phyloP scores from a whole-genome alignment of 805 yeast species.

The Debaryomyces maramus region DNA sequence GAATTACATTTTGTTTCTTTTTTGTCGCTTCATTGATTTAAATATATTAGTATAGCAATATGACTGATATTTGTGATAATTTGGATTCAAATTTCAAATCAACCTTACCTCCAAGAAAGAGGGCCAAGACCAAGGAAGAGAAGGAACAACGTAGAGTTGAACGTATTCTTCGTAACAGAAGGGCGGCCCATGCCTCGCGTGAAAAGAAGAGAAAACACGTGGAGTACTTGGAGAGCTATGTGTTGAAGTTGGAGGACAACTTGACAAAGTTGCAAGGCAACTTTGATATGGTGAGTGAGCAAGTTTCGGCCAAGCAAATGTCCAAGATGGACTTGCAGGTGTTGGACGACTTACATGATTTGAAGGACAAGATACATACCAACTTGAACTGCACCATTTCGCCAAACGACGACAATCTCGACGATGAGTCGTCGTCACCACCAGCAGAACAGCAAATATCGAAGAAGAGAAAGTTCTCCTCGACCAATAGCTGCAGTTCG shows the following conservation, averaged over 20 bases:
- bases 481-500: background rate
- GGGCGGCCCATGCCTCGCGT: conserved; percentile 96
- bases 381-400: conserved; percentile 18
- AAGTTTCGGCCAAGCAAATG: conserved; percentile 13
- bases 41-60: conserved; percentile 1
- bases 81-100: conserved; percentile 29
- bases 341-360: conserved; percentile 20
- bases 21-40: too few species aligned
- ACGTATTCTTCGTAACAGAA: conserved; percentile 86
- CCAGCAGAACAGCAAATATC: conserved; percentile 3
- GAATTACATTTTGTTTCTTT: too few species aligned
- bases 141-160: conserved; percentile 95
- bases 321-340: conserved; percentile 7
- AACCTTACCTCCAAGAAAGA: conserved; percentile 87
- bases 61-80: conserved; percentile 9
- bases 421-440: background rate
- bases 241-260: conserved; percentile 42
- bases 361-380: conserved; percentile 27
- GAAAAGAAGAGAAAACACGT: conserved; percentile 94
- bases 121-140: conserved; percentile 95
- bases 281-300: conserved; percentile 17
- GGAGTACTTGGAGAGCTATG: conserved; percentile 73
- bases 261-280: conserved; percentile 24
- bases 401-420: conserved; percentile 1
- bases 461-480: conserved; percentile 15